phyloP scores from a whole-genome alignment of 2,329 filamentous ascomycete genomes.

The Didymosphaeria variabile region DNA sequence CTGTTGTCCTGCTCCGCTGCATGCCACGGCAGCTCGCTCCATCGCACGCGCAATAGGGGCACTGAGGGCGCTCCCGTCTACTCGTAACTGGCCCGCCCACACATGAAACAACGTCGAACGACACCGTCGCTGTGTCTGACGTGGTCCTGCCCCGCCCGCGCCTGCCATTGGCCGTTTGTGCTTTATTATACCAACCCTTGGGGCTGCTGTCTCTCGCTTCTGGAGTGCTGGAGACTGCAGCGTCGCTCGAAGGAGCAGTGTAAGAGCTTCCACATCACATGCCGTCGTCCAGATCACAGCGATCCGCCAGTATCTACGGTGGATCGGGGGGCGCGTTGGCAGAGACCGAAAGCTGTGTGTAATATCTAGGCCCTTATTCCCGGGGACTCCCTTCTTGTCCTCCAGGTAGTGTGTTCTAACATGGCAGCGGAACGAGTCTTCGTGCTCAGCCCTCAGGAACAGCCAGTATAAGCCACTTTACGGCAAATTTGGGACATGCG shows the following conservation, averaged over 20 bases:
- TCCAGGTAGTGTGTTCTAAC: neutral
- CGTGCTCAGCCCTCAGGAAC: neutral
- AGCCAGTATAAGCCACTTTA: neutral
- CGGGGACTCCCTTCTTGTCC: neutral
- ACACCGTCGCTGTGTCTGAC: constrained; percentile 12
- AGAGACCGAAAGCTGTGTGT: neutral
- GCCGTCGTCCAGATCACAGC: neutral
- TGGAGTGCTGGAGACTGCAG: neutral
- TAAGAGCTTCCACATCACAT: neutral
- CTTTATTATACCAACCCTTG: neutral
- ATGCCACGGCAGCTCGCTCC: neutral
- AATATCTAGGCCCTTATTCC: neutral
- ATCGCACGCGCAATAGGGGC: constrained; percentile 13
- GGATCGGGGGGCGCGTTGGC: neutral
- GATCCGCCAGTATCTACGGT: neutral
- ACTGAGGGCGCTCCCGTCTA: constrained; percentile 8
- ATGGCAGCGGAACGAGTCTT: neutral
- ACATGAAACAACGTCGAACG: constrained; percentile 14
- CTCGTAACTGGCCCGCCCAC: constrained; percentile 8
- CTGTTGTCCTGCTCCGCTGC: constrained; percentile 6
- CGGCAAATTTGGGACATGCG: too few species aligned
- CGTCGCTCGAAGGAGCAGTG: neutral
- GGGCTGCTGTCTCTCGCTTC: neutral
- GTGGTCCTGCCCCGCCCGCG: constrained; percentile 11
- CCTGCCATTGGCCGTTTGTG: constrained; percentile 7